Base-by-base conservation (phyloP, 164 flowering plant species). In the Chimonanthus praecox region DNA sequence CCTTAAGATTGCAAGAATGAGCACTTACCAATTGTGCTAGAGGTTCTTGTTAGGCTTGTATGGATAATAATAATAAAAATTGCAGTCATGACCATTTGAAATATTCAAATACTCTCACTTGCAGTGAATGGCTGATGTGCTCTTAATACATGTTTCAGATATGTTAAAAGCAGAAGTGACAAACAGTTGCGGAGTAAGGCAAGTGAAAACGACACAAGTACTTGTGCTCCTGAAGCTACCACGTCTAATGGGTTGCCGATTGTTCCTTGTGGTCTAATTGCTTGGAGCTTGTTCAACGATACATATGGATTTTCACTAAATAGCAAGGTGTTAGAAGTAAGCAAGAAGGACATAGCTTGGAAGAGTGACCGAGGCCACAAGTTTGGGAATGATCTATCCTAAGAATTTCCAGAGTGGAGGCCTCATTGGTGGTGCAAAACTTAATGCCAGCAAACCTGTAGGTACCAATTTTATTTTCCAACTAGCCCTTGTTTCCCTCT, bases 201-300 rank as follows among this genome's bases (percentile, higher is more conserved):
- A 6, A n/a, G 20, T 64, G 89, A 83, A 71, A 7, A 5, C 61
- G 72, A 78, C 3, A 85, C 84, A 9, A 51, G 58, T n/a, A 2
- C 46, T 3, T 91, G 94, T 78, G 74, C 67, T n/a, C 94, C 97
- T 15, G 94, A 89, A 78, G 86, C 50, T 4, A 50, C 13, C 9
- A 71, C 76, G 2, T n/a, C 69, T 11, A 49, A 77, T 64, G 71
- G 74, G n/a, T 18, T 58, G 43, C 73, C 85, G 47, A 90, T 90
- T 75, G 93, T 92, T 72, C 94, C 97, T n/a, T 92, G 97, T 78
- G 94, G 97, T 64, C 97, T 92, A 46, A 83, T 88, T 81, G 94
- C 94, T 0, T 92, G 94, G 97, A 90, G 94, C 81, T 79, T 92
- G 85, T 92, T 92, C 83, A 92, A 92, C 70, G 97, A 92, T 80